These are phyloP conservation scores for Neofusicoccum parvum DNA, from an alignment of 2,329 filamentous ascomycete species.

Conservation along the genomic window DNA sequence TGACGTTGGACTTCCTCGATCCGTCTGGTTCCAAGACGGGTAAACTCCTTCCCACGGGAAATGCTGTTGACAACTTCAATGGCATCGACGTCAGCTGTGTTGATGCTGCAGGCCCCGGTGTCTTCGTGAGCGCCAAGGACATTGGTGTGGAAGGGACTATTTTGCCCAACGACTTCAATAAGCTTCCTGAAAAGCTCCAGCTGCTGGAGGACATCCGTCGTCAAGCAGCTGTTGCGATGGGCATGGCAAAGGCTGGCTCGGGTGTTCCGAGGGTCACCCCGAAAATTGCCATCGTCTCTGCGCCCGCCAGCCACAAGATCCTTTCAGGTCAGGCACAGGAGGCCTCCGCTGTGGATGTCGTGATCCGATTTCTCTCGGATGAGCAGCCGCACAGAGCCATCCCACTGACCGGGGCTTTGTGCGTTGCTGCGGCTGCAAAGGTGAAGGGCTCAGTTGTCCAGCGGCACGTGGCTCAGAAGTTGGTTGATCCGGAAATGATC, in stretches of 20 bases:
- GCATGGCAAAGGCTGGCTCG: constrained; percentile 51
- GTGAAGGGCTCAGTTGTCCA: constrained; percentile 41
- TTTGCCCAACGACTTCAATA: constrained; percentile 54
- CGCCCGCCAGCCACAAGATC: background rate
- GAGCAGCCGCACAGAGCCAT: constrained; percentile 48
- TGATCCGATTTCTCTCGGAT: constrained; percentile 48
- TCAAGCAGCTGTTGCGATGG: constrained; percentile 68
- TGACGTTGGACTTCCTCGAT: constrained; percentile 63
- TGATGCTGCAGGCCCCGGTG: constrained; percentile 63
- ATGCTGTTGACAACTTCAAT: constrained; percentile 33
- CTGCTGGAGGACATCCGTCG: constrained; percentile 58
- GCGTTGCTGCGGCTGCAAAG: constrained; percentile 44
- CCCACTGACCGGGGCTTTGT: constrained; percentile 46
- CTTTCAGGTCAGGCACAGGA: constrained; percentile 32
- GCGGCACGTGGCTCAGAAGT: constrained; percentile 30
- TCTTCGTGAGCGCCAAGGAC: constrained; percentile 58
- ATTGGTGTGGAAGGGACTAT: constrained; percentile 51
- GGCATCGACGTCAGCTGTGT: constrained; percentile 51
- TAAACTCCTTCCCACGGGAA: constrained; percentile 61
- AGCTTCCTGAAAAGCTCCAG: constrained; percentile 48
- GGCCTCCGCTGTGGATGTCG: constrained; percentile 39
- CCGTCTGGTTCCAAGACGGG: constrained; percentile 67
- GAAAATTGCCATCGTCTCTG: constrained; percentile 60
- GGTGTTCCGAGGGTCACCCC: constrained; percentile 60
- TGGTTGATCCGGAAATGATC: constrained; percentile 33